These are phyloP conservation scores for Lachancea cidri DNA, from an alignment of 805 yeast species.

Conservation along the genomic window DNA sequence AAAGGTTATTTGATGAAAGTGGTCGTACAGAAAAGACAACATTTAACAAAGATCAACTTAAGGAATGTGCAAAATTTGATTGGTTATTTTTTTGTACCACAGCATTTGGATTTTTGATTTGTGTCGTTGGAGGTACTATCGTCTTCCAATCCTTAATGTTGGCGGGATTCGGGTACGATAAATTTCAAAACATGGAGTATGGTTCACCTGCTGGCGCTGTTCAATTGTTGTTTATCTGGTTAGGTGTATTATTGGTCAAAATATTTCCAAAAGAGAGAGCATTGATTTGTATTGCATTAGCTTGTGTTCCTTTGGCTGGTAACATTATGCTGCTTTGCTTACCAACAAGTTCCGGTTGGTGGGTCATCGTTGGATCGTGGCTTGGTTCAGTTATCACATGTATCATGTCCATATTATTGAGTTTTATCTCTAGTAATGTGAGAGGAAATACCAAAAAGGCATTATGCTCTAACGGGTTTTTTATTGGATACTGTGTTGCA, in stretches of 20 bases:
- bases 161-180: slow-evolving; percentile 7
- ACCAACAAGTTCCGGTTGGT: slow-evolving; percentile 6
- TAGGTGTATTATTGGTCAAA: slow-evolving; percentile 7
- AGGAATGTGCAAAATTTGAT: slow-evolving; percentile 5
- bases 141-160: slow-evolving; percentile 7
- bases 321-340: slow-evolving; percentile 6
- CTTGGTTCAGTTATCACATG: slow-evolving; percentile 8
- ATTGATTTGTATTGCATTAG: slow-evolving; percentile 2
- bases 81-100: slow-evolving; percentile 5
- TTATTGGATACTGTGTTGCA: slow-evolving; percentile 18
- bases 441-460: slow-evolving; percentile 12
- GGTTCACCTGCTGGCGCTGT: slow-evolving; percentile 10
- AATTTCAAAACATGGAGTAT: slow-evolving; percentile 5
- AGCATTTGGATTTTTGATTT: slow-evolving; percentile 7
- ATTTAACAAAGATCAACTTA: slow-evolving; percentile 1
- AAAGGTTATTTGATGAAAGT: slow-evolving; percentile 2
- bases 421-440: slow-evolving; percentile 10
- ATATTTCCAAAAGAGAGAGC: slow-evolving; percentile 8
- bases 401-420: slow-evolving; percentile 6
- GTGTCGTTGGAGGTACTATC: slow-evolving; percentile 7
- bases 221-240: slow-evolving; percentile 8
- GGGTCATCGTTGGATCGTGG: slow-evolving; percentile 10
- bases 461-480: slow-evolving; percentile 12
- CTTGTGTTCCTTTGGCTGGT: slow-evolving; percentile 7
- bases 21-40: not conserved